Evolutionary conservation across 371 early-diverging fungal genomes (phyloP).

Genomic region (Rhizomucor pusillus): DNA sequence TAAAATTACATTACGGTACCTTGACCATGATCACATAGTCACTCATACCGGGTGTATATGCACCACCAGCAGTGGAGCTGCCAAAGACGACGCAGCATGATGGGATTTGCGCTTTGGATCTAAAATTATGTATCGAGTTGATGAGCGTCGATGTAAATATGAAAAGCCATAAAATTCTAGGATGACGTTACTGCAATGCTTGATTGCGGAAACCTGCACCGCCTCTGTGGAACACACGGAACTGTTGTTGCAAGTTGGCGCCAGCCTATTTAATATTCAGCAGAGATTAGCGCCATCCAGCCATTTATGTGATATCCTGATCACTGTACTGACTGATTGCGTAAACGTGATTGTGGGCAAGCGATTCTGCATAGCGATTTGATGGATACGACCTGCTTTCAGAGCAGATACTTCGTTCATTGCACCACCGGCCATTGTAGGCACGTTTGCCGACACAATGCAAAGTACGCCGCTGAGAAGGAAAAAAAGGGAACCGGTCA

Average conservation of each 20-base stretch:
- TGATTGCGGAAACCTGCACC: slow-evolving; percentile 69
- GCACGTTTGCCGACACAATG: slow-evolving; percentile 63
- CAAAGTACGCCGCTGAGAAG: slow-evolving; percentile 61
- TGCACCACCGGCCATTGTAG: slow-evolving; percentile 69
- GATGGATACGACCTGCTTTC: slow-evolving; percentile 53
- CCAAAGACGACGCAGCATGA: slow-evolving; percentile 73
- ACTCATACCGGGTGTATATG: slow-evolving; percentile 74
- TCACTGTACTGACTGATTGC: slow-evolving; percentile 57
- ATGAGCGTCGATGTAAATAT: too few relatives aligned
- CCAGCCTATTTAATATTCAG: slow-evolving; percentile 57
- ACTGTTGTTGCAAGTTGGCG: slow-evolving; percentile 73
- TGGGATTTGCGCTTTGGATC: slow-evolving; percentile 69
- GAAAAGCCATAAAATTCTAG: neutral
- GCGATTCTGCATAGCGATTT: slow-evolving; percentile 61
- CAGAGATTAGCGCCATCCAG: neutral
- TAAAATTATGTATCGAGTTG: too few relatives aligned
- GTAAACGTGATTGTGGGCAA: slow-evolving; percentile 59
- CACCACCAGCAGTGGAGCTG: slow-evolving; percentile 79
- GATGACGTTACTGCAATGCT: slow-evolving; percentile 49
- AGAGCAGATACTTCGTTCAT: slow-evolving; percentile 61
- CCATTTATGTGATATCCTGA: neutral
- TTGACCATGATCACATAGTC: slow-evolving; percentile 78
- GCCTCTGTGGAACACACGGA: slow-evolving; percentile 71
- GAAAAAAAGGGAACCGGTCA: neutral
- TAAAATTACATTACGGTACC: slow-evolving; percentile 17